Base-by-base conservation (phyloP, 768 basidiomycete species). In the Leucocoprinus sp. region DNA sequence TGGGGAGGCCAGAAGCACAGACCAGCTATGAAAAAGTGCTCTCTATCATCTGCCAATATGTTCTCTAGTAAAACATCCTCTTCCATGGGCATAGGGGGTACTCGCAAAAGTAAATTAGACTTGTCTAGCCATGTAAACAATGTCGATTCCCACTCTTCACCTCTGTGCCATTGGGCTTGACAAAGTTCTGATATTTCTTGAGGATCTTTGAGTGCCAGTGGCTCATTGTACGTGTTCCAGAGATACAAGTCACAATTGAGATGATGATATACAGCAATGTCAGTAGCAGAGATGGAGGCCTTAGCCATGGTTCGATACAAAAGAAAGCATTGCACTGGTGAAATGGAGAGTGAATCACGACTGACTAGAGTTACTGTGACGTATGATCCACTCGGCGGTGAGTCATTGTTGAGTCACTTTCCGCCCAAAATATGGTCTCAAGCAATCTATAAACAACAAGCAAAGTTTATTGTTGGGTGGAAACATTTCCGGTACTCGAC, bases 191-290 rank as follows among this genome's bases (percentile, higher is more conserved):
- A 59, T 11, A 24, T 11, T 11, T 21, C 33, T 19, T 48, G 21
- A 27, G 46, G 28, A 15, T 48, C 39, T 11, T 8, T n/a, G 14
- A n/a, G 24, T 17, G 19, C 8, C 9, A 19, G 18, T 55, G 61
- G 43, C 49, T 56, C 37, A 38, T 48, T 8, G 52, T 71, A 71
- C 27, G 62, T 58, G 38, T 71, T 68, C 55, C 73, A 66, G 29
- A 74, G 60, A 51, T 65, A 74, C 7, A 72, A 59, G 45, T 74
- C 69, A 50, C 74, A 75, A 48, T 62, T 64, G 43, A 68, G 57
- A 49, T 75, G 71, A 52, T 74, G 68, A 46, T 72, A 60, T 8
- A 55, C 60, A 28, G 71, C 72, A 26, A 74, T 63, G 47, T 71
- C 69, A 4, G 74, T 74, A 7, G 72, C 71, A 14, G 71, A 67